Percentiles rank a stretch among this genome's conserved stretches.
phyloP scores from a whole-genome alignment of 345 rosid genomes.

The Sonneratia alba region DNA sequence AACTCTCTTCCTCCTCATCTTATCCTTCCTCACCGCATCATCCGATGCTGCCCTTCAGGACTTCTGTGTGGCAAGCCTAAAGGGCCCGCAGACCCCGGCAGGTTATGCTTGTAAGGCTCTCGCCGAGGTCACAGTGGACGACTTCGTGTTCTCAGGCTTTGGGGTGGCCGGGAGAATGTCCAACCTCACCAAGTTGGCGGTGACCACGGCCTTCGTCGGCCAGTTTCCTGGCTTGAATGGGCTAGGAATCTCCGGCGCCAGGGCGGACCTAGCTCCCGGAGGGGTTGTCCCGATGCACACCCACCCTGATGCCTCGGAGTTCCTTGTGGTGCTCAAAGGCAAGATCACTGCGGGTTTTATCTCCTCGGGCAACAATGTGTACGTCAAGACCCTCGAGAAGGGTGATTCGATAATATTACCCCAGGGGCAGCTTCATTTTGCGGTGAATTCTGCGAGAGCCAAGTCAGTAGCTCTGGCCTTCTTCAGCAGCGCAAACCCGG shows the following conservation, averaged over 20 bases:
- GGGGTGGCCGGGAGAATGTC: slow-evolving; percentile 52
- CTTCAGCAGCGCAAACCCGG: slow-evolving; percentile 54
- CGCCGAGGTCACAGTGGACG: slow-evolving; percentile 31
- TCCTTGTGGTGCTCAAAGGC: slow-evolving; percentile 44
- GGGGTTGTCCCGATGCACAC: slow-evolving; percentile 88
- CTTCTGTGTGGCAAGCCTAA: slow-evolving; percentile 70
- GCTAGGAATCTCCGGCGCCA: slow-evolving; percentile 57
- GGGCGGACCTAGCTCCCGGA: slow-evolving; percentile 60
- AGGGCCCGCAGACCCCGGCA: slow-evolving; percentile 34
- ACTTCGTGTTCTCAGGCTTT: slow-evolving; percentile 55
- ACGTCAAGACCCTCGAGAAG: slow-evolving; percentile 33
- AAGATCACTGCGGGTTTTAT: slow-evolving; percentile 57
- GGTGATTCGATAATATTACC: slow-evolving; percentile 78
- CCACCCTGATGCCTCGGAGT: slow-evolving; percentile 67
- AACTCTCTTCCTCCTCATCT: slow-evolving; percentile 30
- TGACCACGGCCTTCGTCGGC: slow-evolving; percentile 57
- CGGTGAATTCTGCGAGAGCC: slow-evolving; percentile 25
- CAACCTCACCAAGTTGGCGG: slow-evolving; percentile 58
- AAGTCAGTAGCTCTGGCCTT: slow-evolving; percentile 35
- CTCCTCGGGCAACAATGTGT: slow-evolving; percentile 42
- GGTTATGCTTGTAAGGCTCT: slow-evolving; percentile 56
- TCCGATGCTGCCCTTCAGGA: slow-evolving; percentile 44
- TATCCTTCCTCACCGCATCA: slow-evolving; percentile 30
- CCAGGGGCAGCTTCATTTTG: slow-evolving; percentile 75
- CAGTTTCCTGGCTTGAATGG: slow-evolving; percentile 70